Percentiles rank a stretch among this genome's conserved stretches.
Conservation (phyloP, 2,329 filamentous ascomycete genomes). For the Cyclaneusma minus region DNA sequence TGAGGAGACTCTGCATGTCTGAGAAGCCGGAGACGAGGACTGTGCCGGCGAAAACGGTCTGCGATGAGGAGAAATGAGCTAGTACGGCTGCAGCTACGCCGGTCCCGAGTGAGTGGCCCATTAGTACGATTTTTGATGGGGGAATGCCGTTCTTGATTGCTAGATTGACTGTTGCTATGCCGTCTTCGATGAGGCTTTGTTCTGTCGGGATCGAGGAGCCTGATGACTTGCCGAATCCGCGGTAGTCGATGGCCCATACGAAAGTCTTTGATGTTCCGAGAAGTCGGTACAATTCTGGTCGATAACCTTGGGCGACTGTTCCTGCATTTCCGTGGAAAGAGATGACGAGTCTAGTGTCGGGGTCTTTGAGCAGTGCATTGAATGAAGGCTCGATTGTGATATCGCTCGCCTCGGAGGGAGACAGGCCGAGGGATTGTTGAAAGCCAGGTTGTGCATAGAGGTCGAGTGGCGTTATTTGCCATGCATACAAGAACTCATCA, state of each 20-base stretch:
- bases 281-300: conserved; percentile 63
- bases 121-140: conserved; percentile 56
- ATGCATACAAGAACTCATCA: conserved; percentile 65
- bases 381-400: conserved; percentile 44
- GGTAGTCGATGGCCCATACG: conserved; percentile 79
- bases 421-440: conserved; percentile 31
- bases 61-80: conserved; percentile 45
- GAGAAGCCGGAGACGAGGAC: conserved; percentile 71
- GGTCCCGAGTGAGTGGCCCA: conserved; percentile 82
- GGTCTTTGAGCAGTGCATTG: conserved; percentile 44
- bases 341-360: conserved; percentile 45
- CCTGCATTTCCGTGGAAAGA: conserved; percentile 70
- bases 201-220: conserved; percentile 75
- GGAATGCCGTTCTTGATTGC: conserved; percentile 51
- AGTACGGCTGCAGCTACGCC: conserved; percentile 64
- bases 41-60: conserved; percentile 57
- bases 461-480: conserved; percentile 75
- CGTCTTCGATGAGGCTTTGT: conserved; percentile 66
- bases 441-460: conserved; percentile 52
- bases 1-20: conserved; percentile 54
- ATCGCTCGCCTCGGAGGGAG: conserved; percentile 26
- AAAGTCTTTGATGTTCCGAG: conserved; percentile 58
- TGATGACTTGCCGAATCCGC: conserved; percentile 70
- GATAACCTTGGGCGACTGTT: conserved; percentile 63
- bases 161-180: conserved; percentile 57